phyloP scores from a whole-genome alignment of 345 rosid genomes.

The Rhodamnia rubescens region DNA sequence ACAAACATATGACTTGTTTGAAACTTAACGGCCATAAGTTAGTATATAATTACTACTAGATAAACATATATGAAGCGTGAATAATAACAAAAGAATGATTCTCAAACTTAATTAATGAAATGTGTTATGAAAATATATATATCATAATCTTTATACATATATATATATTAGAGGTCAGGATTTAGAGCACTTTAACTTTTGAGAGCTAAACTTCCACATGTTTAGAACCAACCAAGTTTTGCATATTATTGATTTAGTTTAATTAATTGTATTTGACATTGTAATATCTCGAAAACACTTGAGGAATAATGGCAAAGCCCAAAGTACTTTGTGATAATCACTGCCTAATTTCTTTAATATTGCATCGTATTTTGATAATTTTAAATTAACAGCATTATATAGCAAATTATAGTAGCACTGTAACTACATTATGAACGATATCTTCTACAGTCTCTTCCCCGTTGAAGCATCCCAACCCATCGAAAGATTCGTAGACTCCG shows the following conservation, averaged over 20 bases:
- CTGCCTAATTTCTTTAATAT: not conserved
- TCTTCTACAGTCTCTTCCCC: too few relatives aligned
- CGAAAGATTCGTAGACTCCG: not conserved
- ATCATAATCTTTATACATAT: too few relatives aligned
- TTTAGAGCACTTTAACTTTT: too few relatives aligned
- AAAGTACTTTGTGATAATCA: not conserved
- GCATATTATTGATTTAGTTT: not conserved
- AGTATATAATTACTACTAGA: not conserved
- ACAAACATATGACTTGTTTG: not conserved
- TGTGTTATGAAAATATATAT: not conserved
- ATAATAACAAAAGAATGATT: not conserved
- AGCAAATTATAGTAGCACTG: not conserved
- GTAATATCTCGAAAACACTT: too few relatives aligned
- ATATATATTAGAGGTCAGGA: too few relatives aligned
- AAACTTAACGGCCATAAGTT: not conserved
- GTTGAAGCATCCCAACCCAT: not conserved
- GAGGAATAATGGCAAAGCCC: not conserved
- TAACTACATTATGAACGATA: not conserved
- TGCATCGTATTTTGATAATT: not conserved
- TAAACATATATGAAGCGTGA: not conserved
- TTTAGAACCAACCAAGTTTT: not conserved
- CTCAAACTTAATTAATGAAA: not conserved
- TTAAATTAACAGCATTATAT: not conserved
- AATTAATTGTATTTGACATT: too few relatives aligned
- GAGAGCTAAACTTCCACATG: too few relatives aligned